Evolutionary conservation across 495 filamentous ascomycete species (phyloP).

Genomic region (Aspergillus campestris): DNA sequence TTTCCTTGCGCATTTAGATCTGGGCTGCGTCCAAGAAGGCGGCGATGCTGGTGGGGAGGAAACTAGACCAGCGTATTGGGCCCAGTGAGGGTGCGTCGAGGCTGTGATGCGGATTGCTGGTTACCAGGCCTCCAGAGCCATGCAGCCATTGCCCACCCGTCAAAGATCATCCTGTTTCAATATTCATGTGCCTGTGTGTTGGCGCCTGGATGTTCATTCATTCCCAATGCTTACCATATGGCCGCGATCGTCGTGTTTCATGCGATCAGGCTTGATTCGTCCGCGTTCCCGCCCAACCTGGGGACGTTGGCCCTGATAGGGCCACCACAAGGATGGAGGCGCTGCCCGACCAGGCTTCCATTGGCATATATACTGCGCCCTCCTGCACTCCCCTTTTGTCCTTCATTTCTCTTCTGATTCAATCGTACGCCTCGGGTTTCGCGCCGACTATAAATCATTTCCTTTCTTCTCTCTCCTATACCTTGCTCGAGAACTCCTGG

Average conservation of each 20-base stretch:
- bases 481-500: too few relatives aligned
- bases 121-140: too few relatives aligned
- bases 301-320: slow-evolving; percentile 15
- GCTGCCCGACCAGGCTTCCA: slow-evolving; percentile 18
- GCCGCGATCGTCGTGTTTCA: slow-evolving; percentile 13
- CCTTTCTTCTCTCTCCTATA: too few relatives aligned
- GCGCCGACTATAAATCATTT: too few relatives aligned
- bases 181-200: slow-evolving; percentile 9
- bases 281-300: slow-evolving; percentile 17
- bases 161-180: neutral
- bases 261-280: slow-evolving; percentile 13
- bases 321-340: slow-evolving; percentile 9
- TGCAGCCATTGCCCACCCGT: neutral
- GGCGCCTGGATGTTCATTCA: slow-evolving; percentile 7
- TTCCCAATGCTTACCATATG: slow-evolving; percentile 9
- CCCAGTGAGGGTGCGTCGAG: too few relatives aligned
- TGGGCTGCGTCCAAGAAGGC: too few relatives aligned
- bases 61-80: too few relatives aligned
- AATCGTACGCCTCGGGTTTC: too few relatives aligned
- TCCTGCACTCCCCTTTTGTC: neutral
- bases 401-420: too few relatives aligned
- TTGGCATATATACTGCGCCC: slow-evolving; percentile 3
- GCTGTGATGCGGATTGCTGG: too few relatives aligned
- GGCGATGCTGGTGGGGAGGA: too few relatives aligned
- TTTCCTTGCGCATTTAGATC: too few relatives aligned